These are phyloP conservation scores for Conticribra weissflogii DNA, from an alignment of 108 stramenopile genomes.

Conservation along the genomic window DNA sequence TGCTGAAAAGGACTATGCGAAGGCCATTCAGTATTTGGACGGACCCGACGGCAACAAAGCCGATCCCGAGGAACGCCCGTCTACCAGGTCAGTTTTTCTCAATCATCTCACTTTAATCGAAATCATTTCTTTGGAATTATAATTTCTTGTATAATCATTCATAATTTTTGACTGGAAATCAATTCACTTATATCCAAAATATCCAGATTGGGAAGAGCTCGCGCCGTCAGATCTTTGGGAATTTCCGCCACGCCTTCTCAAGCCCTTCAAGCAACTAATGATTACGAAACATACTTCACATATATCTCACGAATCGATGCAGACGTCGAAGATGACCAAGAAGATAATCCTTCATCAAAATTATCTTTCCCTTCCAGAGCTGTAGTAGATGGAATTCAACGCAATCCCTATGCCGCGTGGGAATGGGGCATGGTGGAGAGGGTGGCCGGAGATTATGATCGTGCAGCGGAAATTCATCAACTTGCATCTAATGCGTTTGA, in stretches of 20 bases:
- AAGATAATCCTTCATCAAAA: neutral
- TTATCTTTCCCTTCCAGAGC: conserved; percentile 19
- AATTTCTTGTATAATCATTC: neutral
- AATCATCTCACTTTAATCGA: neutral
- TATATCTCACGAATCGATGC: conserved; percentile 45
- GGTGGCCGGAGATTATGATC: conserved; percentile 34
- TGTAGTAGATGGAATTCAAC: conserved; percentile 57
- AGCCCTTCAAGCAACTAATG: conserved; percentile 47
- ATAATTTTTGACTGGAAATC: too few species aligned
- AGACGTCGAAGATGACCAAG: conserved; percentile 39
- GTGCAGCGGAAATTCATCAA: conserved; percentile 54
- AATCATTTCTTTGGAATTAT: conserved; percentile 1
- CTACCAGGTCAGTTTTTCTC: conserved; percentile 47
- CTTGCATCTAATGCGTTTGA: conserved; percentile 65
- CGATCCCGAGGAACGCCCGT: conserved; percentile 69
- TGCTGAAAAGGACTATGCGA: conserved; percentile 63
- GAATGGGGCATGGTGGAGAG: conserved; percentile 81
- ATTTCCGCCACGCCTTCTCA: conserved; percentile 44
- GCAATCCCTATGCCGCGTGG: conserved; percentile 85
- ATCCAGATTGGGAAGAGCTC: conserved; percentile 56
- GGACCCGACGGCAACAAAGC: conserved; percentile 63
- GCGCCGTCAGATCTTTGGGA: conserved; percentile 59
- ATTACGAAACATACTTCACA: conserved; percentile 59
- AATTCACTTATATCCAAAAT: neutral
- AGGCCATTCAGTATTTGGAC: conserved; percentile 59